A percentile compares a stretch with the other conserved stretches of the same genome.
Evolutionary conservation across 306 rosid species (phyloP).

Genomic region (Coriaria nepalensis): DNA sequence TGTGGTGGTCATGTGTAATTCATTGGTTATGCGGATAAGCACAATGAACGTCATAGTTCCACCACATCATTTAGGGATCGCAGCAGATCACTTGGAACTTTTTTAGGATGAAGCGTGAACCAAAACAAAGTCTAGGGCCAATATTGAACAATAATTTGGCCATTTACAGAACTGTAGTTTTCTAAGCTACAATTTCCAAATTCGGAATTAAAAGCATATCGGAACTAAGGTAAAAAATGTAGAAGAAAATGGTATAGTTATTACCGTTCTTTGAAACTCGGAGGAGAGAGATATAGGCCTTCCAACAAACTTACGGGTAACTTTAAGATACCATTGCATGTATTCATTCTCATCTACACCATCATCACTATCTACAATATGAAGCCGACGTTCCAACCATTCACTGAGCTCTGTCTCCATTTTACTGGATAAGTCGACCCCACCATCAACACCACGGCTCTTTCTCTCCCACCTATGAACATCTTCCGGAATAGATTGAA

Average conservation of each 20-base stretch:
- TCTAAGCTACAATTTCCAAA: too few species aligned
- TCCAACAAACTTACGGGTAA: constrained; percentile 93
- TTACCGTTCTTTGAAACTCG: constrained; percentile 97
- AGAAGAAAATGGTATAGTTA: constrained; percentile 21
- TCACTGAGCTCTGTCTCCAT: constrained; percentile 85
- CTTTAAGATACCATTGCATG: constrained; percentile 79
- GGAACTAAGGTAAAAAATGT: background rate
- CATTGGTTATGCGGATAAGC: too few species aligned
- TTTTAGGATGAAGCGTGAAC: too few species aligned
- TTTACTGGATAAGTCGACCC: constrained; percentile 91
- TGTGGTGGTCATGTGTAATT: too few species aligned
- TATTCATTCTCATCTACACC: constrained; percentile 67
- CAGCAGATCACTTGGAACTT: too few species aligned
- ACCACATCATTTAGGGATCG: too few species aligned
- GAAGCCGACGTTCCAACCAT: constrained; percentile 59
- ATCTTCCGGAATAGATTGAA: constrained; percentile 80
- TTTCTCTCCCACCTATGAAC: constrained; percentile 98
- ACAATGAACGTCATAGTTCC: too few species aligned
- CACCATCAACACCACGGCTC: constrained; percentile 97
- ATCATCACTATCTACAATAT: constrained; percentile 67
- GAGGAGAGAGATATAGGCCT: constrained; percentile 96
- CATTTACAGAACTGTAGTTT: too few species aligned
- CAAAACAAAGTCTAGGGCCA: too few species aligned
- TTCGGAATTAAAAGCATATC: too few species aligned
- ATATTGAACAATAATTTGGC: too few species aligned